Evolutionary conservation across 2,329 filamentous ascomycete species (phyloP).

Genomic region (Bipolaris gigantea): DNA sequence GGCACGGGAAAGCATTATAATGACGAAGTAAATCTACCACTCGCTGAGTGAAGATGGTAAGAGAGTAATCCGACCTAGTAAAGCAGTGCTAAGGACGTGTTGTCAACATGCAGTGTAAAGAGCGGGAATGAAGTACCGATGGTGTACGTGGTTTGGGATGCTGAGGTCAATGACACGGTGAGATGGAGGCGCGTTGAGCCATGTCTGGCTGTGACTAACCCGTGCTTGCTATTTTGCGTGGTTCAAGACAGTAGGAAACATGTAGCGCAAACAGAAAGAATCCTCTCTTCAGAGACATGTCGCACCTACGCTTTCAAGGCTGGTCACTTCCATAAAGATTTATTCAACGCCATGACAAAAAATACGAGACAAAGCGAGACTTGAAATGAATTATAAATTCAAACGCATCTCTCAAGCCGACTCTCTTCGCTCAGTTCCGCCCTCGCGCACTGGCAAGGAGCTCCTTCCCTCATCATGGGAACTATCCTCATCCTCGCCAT

Average conservation of each 20-base stretch:
- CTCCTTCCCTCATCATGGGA: slow-evolving; percentile 16
- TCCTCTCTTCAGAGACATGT: neutral
- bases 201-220: neutral
- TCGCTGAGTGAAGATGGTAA: slow-evolving; percentile 21
- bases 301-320: neutral
- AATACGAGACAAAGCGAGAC: too few species aligned
- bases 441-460: slow-evolving; percentile 17
- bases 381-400: too few species aligned
- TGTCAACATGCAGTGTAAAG: slow-evolving; percentile 21
- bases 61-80: slow-evolving; percentile 22
- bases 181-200: neutral
- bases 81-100: slow-evolving; percentile 27
- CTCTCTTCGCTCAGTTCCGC: neutral
- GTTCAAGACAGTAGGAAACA: neutral
- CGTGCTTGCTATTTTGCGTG: neutral
- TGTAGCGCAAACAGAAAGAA: neutral
- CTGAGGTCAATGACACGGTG: neutral
- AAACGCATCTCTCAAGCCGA: neutral
- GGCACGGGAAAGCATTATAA: slow-evolving; percentile 40
- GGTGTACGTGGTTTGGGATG: neutral
- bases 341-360: neutral
- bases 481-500: slow-evolving; percentile 20
- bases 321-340: neutral
- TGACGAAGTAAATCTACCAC: slow-evolving; percentile 20
- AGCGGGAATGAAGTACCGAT: slow-evolving; percentile 7